Evolutionary conservation across 371 early-diverging fungal genomes (phyloP).

Genomic region (Rhizopus microsporus): DNA sequence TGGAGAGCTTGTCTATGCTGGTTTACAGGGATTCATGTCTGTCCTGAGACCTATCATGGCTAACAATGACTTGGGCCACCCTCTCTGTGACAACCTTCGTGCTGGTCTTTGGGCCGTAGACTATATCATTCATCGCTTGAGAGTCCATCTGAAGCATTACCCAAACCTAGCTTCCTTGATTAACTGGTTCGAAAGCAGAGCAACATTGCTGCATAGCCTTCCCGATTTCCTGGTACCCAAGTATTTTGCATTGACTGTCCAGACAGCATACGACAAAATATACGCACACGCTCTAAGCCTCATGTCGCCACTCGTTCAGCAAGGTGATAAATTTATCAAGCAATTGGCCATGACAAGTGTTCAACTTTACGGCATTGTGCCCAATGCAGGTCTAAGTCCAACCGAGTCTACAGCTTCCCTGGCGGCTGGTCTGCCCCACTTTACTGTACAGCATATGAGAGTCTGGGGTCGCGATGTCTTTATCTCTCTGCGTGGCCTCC

Average conservation of each 20-base stretch:
- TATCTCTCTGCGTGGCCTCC: conserved; percentile 85
- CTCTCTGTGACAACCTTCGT: conserved; percentile 87
- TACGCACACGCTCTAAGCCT: conserved; percentile 57
- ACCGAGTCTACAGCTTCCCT: conserved; percentile 59
- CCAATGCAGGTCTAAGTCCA: conserved; percentile 82
- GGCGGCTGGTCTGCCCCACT: conserved; percentile 97
- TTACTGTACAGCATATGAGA: conserved; percentile 90
- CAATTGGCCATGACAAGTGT: conserved; percentile 77
- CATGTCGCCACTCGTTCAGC: conserved; percentile 63
- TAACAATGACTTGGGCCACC: conserved; percentile 90
- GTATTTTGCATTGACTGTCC: conserved; percentile 85
- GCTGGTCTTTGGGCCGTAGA: conserved; percentile 92
- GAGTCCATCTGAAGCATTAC: conserved; percentile 44
- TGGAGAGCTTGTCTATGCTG: conserved; percentile 85
- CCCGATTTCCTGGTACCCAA: conserved; percentile 89
- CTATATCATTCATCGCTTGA: conserved; percentile 76
- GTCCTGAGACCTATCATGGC: conserved; percentile 72
- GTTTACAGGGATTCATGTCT: conserved; percentile 91
- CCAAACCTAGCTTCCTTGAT: conserved; percentile 37
- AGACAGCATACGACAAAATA: conserved; percentile 76
- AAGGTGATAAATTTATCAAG: conserved; percentile 69
- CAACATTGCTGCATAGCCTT: conserved; percentile 64
- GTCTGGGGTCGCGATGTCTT: conserved; percentile 98
- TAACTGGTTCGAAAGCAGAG: conserved; percentile 78
- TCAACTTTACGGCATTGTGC: conserved; percentile 79